phyloP scores from a whole-genome alignment of 1,284 basidiomycete genomes.

The Meira nashicola region DNA sequence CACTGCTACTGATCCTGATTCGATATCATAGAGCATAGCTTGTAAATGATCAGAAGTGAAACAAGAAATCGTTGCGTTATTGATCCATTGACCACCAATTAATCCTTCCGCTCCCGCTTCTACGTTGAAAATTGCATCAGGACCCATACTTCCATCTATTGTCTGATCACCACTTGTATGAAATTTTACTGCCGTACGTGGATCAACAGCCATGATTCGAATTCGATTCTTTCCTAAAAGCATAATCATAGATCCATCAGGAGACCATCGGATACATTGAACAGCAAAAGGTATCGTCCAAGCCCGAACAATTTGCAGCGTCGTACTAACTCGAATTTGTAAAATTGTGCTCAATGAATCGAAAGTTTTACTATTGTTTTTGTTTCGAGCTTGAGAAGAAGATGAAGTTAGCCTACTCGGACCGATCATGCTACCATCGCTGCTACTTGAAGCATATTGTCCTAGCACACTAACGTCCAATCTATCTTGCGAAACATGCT shows the following conservation, averaged over 20 bases:
- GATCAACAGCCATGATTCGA: conserved; percentile 4
- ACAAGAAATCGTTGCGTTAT: neutral
- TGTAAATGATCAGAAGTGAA: conserved; percentile 1
- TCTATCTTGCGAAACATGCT: neutral
- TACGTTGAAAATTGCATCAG: neutral
- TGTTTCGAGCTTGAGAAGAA: too few species aligned
- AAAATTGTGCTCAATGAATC: neutral
- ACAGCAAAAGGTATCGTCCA: conserved; percentile 3
- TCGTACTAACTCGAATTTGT: neutral
- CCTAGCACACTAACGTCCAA: too few species aligned
- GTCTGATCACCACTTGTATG: neutral
- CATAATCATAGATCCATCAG: neutral
- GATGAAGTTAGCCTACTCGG: too few species aligned
- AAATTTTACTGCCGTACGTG: neutral
- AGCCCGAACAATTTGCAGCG: conserved; percentile 3
- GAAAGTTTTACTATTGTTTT: too few species aligned
- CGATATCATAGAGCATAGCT: conserved; percentile 3
- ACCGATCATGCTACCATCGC: too few species aligned
- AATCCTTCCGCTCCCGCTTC: conserved; percentile 1
- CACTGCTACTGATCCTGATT: neutral
- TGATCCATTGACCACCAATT: neutral
- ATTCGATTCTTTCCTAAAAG: neutral
- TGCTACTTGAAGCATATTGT: too few species aligned
- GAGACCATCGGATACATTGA: neutral
- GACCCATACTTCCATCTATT: too few species aligned